Evolutionary conservation across 768 basidiomycete species (phyloP).

Genomic region (Naganishia antarctica): DNA sequence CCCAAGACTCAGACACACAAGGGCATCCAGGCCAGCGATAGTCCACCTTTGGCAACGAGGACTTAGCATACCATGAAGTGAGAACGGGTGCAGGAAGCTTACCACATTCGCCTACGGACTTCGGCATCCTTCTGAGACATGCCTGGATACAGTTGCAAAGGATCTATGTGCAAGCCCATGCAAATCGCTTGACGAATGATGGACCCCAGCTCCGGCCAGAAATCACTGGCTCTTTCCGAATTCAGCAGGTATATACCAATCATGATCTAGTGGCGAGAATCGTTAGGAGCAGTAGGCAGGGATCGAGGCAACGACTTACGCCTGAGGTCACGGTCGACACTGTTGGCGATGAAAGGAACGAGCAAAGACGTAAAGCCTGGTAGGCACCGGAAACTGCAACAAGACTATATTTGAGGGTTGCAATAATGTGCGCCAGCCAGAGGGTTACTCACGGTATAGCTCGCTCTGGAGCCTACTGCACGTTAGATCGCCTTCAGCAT

Average conservation of each 20-base stretch:
- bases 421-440: not conserved
- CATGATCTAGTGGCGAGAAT: slow-evolving; percentile 28
- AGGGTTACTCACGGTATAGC: slow-evolving; percentile 38
- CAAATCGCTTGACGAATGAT: slow-evolving; percentile 45
- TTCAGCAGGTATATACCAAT: slow-evolving; percentile 44
- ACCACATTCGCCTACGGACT: slow-evolving; percentile 43
- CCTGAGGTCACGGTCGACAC: slow-evolving; percentile 42
- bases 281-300: not conserved
- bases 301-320: slow-evolving; percentile 9
- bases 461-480: slow-evolving; percentile 46
- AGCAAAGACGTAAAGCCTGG: slow-evolving; percentile 45
- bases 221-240: slow-evolving; percentile 43
- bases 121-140: slow-evolving; percentile 44
- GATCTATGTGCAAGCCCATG: slow-evolving; percentile 48
- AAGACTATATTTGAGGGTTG: not conserved
- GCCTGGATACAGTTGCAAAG: slow-evolving; percentile 37
- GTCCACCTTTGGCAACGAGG: slow-evolving; percentile 45
- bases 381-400: slow-evolving; percentile 46
- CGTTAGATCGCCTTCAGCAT: slow-evolving; percentile 42
- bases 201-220: slow-evolving; percentile 41
- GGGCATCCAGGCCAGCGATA: slow-evolving; percentile 44
- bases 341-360: slow-evolving; percentile 45
- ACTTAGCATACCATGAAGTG: not conserved
- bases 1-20: slow-evolving; percentile 44
- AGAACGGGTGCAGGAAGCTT: not conserved